phyloP scores from a whole-genome alignment of 2,329 filamentous ascomycete species.

The Clarireedia paspali region DNA sequence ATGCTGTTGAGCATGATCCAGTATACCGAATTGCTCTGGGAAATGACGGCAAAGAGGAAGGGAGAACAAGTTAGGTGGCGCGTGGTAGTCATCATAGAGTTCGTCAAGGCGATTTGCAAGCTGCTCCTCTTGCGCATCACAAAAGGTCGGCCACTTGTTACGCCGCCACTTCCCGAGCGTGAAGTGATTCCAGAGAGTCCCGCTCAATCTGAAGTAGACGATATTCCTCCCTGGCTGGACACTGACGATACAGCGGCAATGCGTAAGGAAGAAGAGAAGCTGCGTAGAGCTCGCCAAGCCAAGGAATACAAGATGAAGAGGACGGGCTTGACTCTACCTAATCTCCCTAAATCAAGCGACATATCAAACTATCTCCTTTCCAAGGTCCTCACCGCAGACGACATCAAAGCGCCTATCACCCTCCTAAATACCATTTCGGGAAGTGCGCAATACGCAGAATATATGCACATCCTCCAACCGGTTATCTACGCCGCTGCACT shows the following conservation, averaged over 20 bases:
- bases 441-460: slow-evolving; percentile 66
- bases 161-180: slow-evolving; percentile 77
- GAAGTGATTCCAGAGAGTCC: slow-evolving; percentile 61
- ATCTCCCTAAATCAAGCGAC: slow-evolving; percentile 70
- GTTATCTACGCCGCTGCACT: slow-evolving; percentile 80
- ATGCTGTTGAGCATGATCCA: slow-evolving; percentile 81
- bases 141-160: slow-evolving; percentile 72
- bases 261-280: slow-evolving; percentile 3
- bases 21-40: slow-evolving; percentile 93
- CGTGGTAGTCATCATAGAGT: slow-evolving; percentile 76
- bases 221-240: slow-evolving; percentile 33
- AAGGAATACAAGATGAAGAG: slow-evolving; percentile 88
- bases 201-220: slow-evolving; percentile 36
- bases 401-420: slow-evolving; percentile 85
- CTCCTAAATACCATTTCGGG: slow-evolving; percentile 80
- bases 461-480: slow-evolving; percentile 86
- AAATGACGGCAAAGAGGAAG: slow-evolving; percentile 87
- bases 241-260: slow-evolving; percentile 16
- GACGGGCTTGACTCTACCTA: slow-evolving; percentile 78
- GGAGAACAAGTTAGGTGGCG: slow-evolving; percentile 82
- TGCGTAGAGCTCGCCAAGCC: neutral
- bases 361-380: slow-evolving; percentile 82
- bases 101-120: slow-evolving; percentile 77
- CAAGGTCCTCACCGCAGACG: slow-evolving; percentile 88
- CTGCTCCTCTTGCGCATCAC: slow-evolving; percentile 76